Percentiles rank a stretch among this genome's conserved stretches.
These are phyloP conservation scores for Lodderomyces orthopsilosis DNA, from an alignment of 1,139 yeast genomes.

Conservation along the genomic window DNA sequence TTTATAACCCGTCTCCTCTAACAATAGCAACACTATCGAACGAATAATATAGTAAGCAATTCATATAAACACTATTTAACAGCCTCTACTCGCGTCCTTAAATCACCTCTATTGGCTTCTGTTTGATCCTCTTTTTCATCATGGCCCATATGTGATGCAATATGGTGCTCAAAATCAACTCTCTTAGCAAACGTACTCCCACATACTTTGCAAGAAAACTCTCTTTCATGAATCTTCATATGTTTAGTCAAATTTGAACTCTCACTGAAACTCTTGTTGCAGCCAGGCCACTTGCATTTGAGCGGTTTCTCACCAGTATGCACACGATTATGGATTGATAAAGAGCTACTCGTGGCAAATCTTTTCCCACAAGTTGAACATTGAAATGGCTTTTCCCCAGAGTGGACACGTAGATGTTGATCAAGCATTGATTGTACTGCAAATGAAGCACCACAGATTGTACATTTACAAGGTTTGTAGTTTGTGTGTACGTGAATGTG, in stretches of 20 bases:
- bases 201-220: slow-evolving; percentile 51
- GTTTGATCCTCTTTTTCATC: slow-evolving; percentile 2
- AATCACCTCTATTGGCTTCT: background rate
- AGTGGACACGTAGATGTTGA: slow-evolving; percentile 81
- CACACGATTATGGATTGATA: slow-evolving; percentile 53
- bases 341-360: slow-evolving; percentile 53
- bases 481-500: slow-evolving; percentile 89
- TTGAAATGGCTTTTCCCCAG: slow-evolving; percentile 69
- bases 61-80: background rate
- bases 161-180: slow-evolving; percentile 40
- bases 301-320: slow-evolving; percentile 76
- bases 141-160: slow-evolving; percentile 27
- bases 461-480: slow-evolving; percentile 72
- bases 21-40: too few species aligned
- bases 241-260: slow-evolving; percentile 87
- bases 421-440: slow-evolving; percentile 64
- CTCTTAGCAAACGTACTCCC: slow-evolving; percentile 49
- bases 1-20: too few species aligned
- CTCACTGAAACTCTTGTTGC: slow-evolving; percentile 84
- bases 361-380: slow-evolving; percentile 49
- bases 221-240: slow-evolving; percentile 62
- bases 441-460: slow-evolving; percentile 64
- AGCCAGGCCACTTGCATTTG: slow-evolving; percentile 72
- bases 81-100: background rate
- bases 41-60: too few species aligned